Conservation (phyloP, 2,329 filamentous ascomycete genomes). For the Hymenotorrendiella dingleyae region DNA sequence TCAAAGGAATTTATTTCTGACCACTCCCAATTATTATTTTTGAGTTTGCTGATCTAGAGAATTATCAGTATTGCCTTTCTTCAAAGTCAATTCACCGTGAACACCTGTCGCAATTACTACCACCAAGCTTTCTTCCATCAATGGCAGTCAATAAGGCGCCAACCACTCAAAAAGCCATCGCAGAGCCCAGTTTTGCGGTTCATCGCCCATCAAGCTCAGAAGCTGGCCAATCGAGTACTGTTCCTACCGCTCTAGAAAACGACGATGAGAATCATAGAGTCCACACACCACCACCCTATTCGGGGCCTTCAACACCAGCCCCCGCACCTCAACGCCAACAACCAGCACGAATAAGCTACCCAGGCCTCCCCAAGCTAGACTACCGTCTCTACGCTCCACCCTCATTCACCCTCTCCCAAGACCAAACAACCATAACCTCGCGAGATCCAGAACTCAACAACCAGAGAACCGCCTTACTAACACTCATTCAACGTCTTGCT, state of each 20-base stretch:
- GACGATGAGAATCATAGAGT: slow-evolving; percentile 17
- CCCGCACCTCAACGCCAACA: slow-evolving; percentile 5
- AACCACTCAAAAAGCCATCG: slow-evolving; percentile 12
- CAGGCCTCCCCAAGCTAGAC: slow-evolving; percentile 23
- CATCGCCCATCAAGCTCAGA: slow-evolving; percentile 16
- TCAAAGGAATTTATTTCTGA: no score
- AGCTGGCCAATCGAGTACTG: slow-evolving; percentile 11
- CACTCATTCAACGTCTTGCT: slow-evolving; percentile 43
- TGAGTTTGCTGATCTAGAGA: no score
- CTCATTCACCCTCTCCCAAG: slow-evolving; percentile 44
- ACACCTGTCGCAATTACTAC: no score
- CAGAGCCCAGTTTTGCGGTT: slow-evolving; percentile 16
- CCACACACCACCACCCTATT: slow-evolving; percentile 26
- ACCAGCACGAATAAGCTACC: slow-evolving; percentile 11
- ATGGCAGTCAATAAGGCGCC: neutral
- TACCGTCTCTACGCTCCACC: slow-evolving; percentile 41
- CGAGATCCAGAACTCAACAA: slow-evolving; percentile 43
- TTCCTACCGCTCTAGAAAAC: neutral
- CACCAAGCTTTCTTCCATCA: no score
- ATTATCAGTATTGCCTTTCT: no score
- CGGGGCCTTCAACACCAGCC: slow-evolving; percentile 15
- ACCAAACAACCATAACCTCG: slow-evolving; percentile 42
- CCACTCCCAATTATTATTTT: no score
- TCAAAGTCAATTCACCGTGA: no score
- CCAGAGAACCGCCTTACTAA: slow-evolving; percentile 39